phyloP scores from a whole-genome alignment of 2,329 filamentous ascomycete species.

The Penicillium sp. region DNA sequence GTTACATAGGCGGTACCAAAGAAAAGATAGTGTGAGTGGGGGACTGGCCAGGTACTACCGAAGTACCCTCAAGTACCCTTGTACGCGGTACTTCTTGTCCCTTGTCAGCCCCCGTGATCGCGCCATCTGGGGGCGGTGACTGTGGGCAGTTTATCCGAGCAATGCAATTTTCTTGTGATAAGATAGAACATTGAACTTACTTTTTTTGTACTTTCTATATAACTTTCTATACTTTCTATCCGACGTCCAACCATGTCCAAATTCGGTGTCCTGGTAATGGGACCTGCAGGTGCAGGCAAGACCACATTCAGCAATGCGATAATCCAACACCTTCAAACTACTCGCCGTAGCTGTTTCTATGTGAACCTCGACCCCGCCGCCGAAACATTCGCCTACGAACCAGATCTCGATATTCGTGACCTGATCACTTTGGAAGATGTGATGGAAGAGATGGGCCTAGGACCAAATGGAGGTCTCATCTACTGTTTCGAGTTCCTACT shows the following conservation, averaged over 20 bases:
- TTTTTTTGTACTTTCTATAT: not conserved
- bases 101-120: slow-evolving; percentile 27
- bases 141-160: slow-evolving; percentile 19
- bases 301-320: slow-evolving; percentile 93
- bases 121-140: slow-evolving; percentile 31
- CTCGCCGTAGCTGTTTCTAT: slow-evolving; percentile 92
- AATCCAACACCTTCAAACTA: slow-evolving; percentile 87
- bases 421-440: slow-evolving; percentile 91
- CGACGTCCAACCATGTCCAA: slow-evolving; percentile 68
- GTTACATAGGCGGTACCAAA: slow-evolving; percentile 14
- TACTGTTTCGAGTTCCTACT: slow-evolving; percentile 97
- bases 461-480: slow-evolving; percentile 88
- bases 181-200: slow-evolving; percentile 12
- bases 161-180: slow-evolving; percentile 21
- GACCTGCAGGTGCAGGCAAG: slow-evolving; percentile 93
- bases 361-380: slow-evolving; percentile 97
- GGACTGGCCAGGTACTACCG: slow-evolving; percentile 8
- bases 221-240: not conserved
- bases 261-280: slow-evolving; percentile 93
- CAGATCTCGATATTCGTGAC: slow-evolving; percentile 93
- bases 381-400: slow-evolving; percentile 85
- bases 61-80: slow-evolving; percentile 10
- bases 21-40: slow-evolving; percentile 1
- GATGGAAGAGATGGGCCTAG: slow-evolving; percentile 90
- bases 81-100: slow-evolving; percentile 11